Base-by-base conservation (phyloP, 2,329 filamentous ascomycete species). In the Pseudopithomyces maydicus region DNA sequence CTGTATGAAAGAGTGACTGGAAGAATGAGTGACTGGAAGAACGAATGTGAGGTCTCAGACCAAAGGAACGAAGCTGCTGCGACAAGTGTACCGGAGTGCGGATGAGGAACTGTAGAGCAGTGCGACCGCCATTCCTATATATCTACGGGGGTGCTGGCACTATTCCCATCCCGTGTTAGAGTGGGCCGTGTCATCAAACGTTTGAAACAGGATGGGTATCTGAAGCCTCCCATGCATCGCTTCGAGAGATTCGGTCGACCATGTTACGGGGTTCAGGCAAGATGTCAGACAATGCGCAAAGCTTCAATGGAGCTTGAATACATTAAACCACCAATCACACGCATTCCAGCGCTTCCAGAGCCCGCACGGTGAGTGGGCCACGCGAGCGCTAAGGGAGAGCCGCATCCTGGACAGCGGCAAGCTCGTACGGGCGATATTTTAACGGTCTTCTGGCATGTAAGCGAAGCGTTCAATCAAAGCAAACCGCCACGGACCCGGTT, bases 31-130 rank as follows among this genome's bases (percentile, higher is more conserved):
- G 63, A 66, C 33, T 64, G 63, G 66, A n/a, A 64, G 63, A 75
- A 74, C 63, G 72, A 76, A 72, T 70, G 74, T 70, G 63, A 68
- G 70, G 73, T 75, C 73, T 71, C 73, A 73, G 73, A 75, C 73
- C 72, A 54, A 56, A 56, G 45, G 54, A 45, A 64, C 67, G 63
- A 68, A 68, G 65, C 61, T 46, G 36, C 43, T 61, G 62, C 58
- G 43, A 56, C 59, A 67, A 69, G 61, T 59, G 58, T 42, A 52
- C 38, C 47, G 38, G 32, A 41, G 29, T 39, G 52, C 26, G 46
- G 52, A 59, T 55, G 49, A 43, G 36, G 52, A 49, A 47, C 32
- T 17, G n/a, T 20, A 35, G 46, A 4, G 22, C 57, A 47, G 45
- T 23, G 23, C 35, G 20, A 20, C 15, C 20, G 2, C n/a, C 52